Percentiles rank a stretch among this genome's conserved stretches.
Conservation (phyloP, 805 yeast genomes). For the Vanderwaltozyma tropicalis region DNA sequence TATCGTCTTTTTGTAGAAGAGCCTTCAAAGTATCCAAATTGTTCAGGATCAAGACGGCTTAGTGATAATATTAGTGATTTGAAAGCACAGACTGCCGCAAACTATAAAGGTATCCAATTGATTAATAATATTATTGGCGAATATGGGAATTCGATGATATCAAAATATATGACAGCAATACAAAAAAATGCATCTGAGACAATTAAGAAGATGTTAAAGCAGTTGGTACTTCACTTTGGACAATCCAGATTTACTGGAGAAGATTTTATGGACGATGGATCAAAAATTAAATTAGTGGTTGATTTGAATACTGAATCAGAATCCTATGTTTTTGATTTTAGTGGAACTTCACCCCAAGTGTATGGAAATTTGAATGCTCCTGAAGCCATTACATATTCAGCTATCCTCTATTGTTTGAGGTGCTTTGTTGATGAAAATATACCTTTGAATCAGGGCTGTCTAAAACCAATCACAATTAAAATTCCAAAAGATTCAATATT, state of each 20-base stretch:
- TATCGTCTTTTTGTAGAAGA: constrained; percentile 51
- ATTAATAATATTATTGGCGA: constrained; percentile 51
- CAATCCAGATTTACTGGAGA: constrained; percentile 35
- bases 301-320: constrained; percentile 41
- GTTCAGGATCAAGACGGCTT: constrained; percentile 80
- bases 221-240: constrained; percentile 35
- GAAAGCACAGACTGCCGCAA: constrained; percentile 83
- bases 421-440: constrained; percentile 78
- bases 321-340: constrained; percentile 68
- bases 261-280: constrained; percentile 78
- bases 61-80: constrained; percentile 77
- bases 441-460: constrained; percentile 90
- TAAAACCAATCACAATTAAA: constrained; percentile 60
- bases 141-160: constrained; percentile 48
- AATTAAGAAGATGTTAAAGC: constrained; percentile 46
- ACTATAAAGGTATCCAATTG: constrained; percentile 69
- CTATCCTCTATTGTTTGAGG: constrained; percentile 77
- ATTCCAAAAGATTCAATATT: constrained; percentile 56
- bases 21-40: constrained; percentile 75
- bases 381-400: constrained; percentile 77
- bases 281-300: constrained; percentile 48
- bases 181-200: constrained; percentile 69
- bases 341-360: constrained; percentile 78
- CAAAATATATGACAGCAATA: constrained; percentile 70
- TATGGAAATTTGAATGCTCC: constrained; percentile 93